Conservation (phyloP, 1,139 yeast genomes). For the Hemisphaericaspora lyxosophila region DNA sequence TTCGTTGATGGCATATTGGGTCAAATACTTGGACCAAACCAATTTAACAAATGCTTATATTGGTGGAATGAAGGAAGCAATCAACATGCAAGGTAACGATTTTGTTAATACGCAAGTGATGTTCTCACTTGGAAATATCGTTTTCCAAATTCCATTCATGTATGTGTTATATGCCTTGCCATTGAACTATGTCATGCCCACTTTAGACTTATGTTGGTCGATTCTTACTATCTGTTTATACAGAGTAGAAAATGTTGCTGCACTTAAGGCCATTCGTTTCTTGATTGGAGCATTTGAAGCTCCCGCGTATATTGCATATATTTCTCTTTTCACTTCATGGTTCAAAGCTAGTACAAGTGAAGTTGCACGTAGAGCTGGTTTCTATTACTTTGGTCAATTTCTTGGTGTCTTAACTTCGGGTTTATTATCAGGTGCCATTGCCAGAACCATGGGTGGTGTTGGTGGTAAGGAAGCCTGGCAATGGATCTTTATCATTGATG, state of each 20-base stretch:
- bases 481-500: conserved; percentile 73
- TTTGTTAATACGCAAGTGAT: conserved; percentile 59
- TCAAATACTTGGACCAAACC: conserved; percentile 63
- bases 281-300: conserved; percentile 64
- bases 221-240: conserved; percentile 58
- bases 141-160: conserved; percentile 55
- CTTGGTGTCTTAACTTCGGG: conserved; percentile 66
- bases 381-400: conserved; percentile 60
- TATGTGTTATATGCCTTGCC: conserved; percentile 49
- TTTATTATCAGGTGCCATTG: conserved; percentile 59
- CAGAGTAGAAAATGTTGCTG: conserved; percentile 45
- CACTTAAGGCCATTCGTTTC: conserved; percentile 58
- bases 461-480: conserved; percentile 64
- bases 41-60: conserved; percentile 69
- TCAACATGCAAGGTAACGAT: conserved; percentile 65
- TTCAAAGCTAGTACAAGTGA: conserved; percentile 53
- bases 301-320: conserved; percentile 58
- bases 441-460: conserved; percentile 43
- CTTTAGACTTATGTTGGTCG: conserved; percentile 66
- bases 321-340: conserved; percentile 63
- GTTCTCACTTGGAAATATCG: conserved; percentile 56
- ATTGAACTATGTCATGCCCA: conserved; percentile 54
- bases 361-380: conserved; percentile 58
- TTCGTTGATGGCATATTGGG: conserved; percentile 67
- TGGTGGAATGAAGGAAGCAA: conserved; percentile 58